These are phyloP conservation scores for Galerina marginata DNA, from an alignment of 768 basidiomycete species.

Conservation along the genomic window DNA sequence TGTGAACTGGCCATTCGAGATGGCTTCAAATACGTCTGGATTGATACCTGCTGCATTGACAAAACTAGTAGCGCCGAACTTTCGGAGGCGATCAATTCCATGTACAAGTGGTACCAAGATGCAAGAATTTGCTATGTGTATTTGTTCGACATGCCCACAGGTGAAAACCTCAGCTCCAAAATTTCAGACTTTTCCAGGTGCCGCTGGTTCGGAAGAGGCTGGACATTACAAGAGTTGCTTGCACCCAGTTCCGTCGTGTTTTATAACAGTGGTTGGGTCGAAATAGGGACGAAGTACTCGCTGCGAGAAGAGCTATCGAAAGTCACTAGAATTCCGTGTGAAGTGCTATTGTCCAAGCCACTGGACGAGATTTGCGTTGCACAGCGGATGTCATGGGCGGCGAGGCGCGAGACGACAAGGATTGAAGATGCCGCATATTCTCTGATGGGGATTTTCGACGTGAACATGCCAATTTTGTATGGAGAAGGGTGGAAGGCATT, in stretches of 20 bases:
- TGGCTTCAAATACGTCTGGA: slow-evolving; percentile 11
- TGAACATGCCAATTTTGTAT: background rate
- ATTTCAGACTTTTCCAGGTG: background rate
- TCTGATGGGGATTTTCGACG: background rate
- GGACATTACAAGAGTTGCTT: slow-evolving; percentile 21
- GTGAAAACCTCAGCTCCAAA: background rate
- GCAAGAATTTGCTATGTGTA: slow-evolving; percentile 14
- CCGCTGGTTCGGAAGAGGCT: slow-evolving; percentile 21
- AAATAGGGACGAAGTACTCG: background rate
- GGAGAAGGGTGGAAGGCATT: background rate
- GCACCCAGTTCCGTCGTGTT: slow-evolving; percentile 11
- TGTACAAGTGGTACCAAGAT: slow-evolving; percentile 10
- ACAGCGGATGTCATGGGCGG: background rate
- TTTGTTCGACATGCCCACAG: slow-evolving; percentile 9
- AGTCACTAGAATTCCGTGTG: background rate
- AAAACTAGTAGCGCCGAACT: too few relatives aligned
- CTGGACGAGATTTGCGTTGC: background rate
- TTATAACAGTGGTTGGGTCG: slow-evolving; percentile 5
- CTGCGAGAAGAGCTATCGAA: background rate
- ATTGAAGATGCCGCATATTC: background rate
- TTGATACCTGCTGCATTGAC: slow-evolving; percentile 19
- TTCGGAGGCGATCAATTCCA: too few relatives aligned
- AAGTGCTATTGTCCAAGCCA: background rate
- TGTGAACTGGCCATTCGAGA: slow-evolving; percentile 7
- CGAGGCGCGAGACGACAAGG: background rate